phyloP scores from a whole-genome alignment of 2,329 filamentous ascomycete species.

The Neofusicoccum sp. region DNA sequence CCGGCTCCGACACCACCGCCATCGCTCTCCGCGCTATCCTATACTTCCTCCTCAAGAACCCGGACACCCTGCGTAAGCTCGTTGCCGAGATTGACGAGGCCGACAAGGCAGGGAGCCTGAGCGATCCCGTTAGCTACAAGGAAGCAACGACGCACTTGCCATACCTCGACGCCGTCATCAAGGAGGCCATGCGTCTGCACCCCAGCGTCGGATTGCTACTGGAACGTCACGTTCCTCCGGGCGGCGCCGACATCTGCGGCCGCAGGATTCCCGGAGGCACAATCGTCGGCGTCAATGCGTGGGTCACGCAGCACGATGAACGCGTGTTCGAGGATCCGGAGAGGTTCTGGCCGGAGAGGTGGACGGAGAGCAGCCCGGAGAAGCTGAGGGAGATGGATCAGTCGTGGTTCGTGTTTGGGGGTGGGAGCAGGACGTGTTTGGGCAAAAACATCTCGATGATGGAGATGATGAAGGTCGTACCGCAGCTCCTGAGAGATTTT shows the following conservation, averaged over 20 bases:
- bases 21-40: conserved; percentile 34
- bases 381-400: conserved; percentile 1
- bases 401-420: conserved; percentile 20
- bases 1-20: conserved; percentile 38
- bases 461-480: conserved; percentile 22
- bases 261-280: conserved; percentile 27
- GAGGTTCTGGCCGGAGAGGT: conserved; percentile 20
- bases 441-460: conserved; percentile 21
- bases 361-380: conserved; percentile 12
- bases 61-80: conserved; percentile 24
- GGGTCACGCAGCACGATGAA: conserved; percentile 24
- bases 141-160: conserved; percentile 31
- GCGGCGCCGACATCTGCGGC: conserved; percentile 26
- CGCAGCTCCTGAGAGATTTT: conserved; percentile 21
- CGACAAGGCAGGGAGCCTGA: conserved; percentile 21
- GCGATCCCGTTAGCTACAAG: conserved; percentile 24
- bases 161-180: conserved; percentile 48
- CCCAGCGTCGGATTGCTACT: conserved; percentile 35
- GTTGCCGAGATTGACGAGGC: conserved; percentile 27
- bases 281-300: conserved; percentile 34
- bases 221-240: conserved; percentile 31
- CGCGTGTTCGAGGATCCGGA: conserved; percentile 11
- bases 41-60: conserved; percentile 30
- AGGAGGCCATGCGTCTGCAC: conserved; percentile 47
- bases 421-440: conserved; percentile 20